Percentiles rank a stretch among this genome's conserved stretches.
Evolutionary conservation across 1,284 basidiomycete genomes (phyloP).

Genomic region (Sanghuangporus sanghuang): DNA sequence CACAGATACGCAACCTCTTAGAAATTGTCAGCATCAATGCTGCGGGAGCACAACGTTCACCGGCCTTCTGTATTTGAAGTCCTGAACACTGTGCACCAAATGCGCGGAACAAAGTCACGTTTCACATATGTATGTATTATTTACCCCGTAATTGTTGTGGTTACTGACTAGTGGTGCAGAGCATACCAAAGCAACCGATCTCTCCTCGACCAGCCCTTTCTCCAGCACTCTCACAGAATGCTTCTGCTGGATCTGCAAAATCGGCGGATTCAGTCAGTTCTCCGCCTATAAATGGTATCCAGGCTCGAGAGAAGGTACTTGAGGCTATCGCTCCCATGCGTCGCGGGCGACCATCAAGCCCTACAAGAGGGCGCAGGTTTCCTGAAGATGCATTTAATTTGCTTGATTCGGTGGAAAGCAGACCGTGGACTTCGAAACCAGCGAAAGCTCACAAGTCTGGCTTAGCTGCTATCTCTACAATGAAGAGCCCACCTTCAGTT

Average conservation of each 20-base stretch:
- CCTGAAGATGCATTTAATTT: constrained; percentile 15
- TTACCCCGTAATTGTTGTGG: not conserved
- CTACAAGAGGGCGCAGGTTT: constrained; percentile 29
- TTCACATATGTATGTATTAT: constrained; percentile 52
- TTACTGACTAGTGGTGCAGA: constrained; percentile 21
- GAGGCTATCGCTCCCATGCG: constrained; percentile 77
- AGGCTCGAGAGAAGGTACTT: constrained; percentile 66
- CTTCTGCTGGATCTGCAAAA: not conserved
- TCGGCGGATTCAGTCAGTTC: not conserved
- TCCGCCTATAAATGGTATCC: constrained; percentile 44
- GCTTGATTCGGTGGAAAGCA: constrained; percentile 2
- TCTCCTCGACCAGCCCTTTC: constrained; percentile 14
- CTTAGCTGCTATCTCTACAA: constrained; percentile 7
- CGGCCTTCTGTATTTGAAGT: constrained; percentile 82
- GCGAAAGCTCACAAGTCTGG: constrained; percentile 18
- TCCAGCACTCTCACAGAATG: not conserved
- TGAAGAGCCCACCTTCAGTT: constrained; percentile 6
- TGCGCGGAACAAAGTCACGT: constrained; percentile 79
- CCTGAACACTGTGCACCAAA: constrained; percentile 67
- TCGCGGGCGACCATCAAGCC: constrained; percentile 57
- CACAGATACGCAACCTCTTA: constrained; percentile 10
- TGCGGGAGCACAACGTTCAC: constrained; percentile 80
- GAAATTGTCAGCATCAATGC: constrained; percentile 65
- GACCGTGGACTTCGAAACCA: constrained; percentile 13
- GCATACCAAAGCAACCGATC: constrained; percentile 15